phyloP scores from a whole-genome alignment of 2,329 filamentous ascomycete species.

The Colletotrichum euphorbiae region DNA sequence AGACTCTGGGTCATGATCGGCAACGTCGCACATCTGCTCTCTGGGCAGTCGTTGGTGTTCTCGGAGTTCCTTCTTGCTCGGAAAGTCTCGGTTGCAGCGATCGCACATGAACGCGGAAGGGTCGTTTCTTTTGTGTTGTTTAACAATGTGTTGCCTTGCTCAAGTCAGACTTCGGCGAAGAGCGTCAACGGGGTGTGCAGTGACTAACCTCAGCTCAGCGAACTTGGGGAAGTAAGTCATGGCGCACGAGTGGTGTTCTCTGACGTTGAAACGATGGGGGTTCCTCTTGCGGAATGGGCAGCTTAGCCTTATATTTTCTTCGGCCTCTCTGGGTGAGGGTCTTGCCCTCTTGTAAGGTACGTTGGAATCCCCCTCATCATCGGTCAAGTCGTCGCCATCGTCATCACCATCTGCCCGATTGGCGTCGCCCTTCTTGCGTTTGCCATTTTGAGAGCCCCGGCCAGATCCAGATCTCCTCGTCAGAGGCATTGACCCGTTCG shows the following conservation, averaged over 20 bases:
- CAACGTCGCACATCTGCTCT: constrained; percentile 56
- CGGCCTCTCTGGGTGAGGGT: constrained; percentile 48
- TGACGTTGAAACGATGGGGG: constrained; percentile 58
- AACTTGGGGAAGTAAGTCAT: constrained; percentile 58
- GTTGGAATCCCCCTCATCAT: constrained; percentile 47
- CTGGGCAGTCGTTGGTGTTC: constrained; percentile 55
- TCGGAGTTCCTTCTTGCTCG: constrained; percentile 52
- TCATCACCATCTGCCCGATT: constrained; percentile 44
- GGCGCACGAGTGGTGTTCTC: constrained; percentile 58
- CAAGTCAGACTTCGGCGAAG: not conserved
- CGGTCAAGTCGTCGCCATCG: constrained; percentile 50
- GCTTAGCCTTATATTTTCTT: constrained; percentile 54
- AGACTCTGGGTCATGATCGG: constrained; percentile 54
- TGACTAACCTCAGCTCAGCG: constrained; percentile 52
- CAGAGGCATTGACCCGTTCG: constrained; percentile 39
- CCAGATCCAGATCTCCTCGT: constrained; percentile 22
- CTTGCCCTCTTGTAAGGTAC: constrained; percentile 47
- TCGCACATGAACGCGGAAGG: constrained; percentile 56
- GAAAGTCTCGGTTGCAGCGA: constrained; percentile 54
- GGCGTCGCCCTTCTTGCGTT: constrained; percentile 50
- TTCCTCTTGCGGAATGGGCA: constrained; percentile 60
- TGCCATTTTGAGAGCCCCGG: constrained; percentile 42
- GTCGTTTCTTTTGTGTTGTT: constrained; percentile 56
- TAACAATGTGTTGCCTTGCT: constrained; percentile 55
- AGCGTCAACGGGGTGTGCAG: not conserved